These are phyloP conservation scores for Orbilia ellipsospora DNA, from an alignment of 2,329 filamentous ascomycete species.

Conservation along the genomic window DNA sequence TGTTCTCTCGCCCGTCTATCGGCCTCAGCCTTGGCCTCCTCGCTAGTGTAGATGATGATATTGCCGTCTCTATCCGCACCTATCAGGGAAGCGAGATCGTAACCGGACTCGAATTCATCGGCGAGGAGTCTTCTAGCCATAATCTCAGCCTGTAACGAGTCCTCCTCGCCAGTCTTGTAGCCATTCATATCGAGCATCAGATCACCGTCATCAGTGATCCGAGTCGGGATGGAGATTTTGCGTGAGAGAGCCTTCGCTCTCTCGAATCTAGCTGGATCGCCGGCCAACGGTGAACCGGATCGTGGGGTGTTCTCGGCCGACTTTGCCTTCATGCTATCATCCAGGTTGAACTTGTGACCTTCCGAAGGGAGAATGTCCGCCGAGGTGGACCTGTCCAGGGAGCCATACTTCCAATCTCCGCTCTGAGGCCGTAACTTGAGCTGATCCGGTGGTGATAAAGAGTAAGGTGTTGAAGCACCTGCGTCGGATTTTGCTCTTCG, in stretches of 20 bases:
- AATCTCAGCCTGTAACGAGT: slow-evolving; percentile 90
- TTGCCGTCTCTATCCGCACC: slow-evolving; percentile 96
- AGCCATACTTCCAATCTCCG: slow-evolving; percentile 59
- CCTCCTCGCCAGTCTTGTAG: slow-evolving; percentile 93
- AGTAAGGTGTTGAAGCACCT: slow-evolving; percentile 63
- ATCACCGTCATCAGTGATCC: slow-evolving; percentile 91
- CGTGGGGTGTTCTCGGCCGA: slow-evolving; percentile 62
- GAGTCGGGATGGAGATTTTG: slow-evolving; percentile 86
- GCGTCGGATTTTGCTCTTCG: slow-evolving; percentile 65
- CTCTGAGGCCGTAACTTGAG: slow-evolving; percentile 59
- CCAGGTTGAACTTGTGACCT: slow-evolving; percentile 61
- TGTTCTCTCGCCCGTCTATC: slow-evolving; percentile 55
- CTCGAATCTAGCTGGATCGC: slow-evolving; percentile 77
- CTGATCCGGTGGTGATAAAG: slow-evolving; percentile 62
- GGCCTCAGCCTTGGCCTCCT: slow-evolving; percentile 84
- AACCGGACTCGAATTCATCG: slow-evolving; percentile 92
- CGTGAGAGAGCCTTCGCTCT: slow-evolving; percentile 86
- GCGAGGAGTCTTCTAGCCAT: slow-evolving; percentile 90
- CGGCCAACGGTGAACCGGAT: slow-evolving; percentile 78
- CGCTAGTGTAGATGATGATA: slow-evolving; percentile 99
- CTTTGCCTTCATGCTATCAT: slow-evolving; percentile 52
- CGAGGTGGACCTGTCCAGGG: slow-evolving; percentile 67
- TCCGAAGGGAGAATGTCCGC: slow-evolving; percentile 67
- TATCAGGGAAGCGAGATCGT: slow-evolving; percentile 94
- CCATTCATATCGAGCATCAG: slow-evolving; percentile 98